These are phyloP conservation scores for Curvularia spicifera DNA, from an alignment of 2,329 filamentous ascomycete species.

Conservation along the genomic window DNA sequence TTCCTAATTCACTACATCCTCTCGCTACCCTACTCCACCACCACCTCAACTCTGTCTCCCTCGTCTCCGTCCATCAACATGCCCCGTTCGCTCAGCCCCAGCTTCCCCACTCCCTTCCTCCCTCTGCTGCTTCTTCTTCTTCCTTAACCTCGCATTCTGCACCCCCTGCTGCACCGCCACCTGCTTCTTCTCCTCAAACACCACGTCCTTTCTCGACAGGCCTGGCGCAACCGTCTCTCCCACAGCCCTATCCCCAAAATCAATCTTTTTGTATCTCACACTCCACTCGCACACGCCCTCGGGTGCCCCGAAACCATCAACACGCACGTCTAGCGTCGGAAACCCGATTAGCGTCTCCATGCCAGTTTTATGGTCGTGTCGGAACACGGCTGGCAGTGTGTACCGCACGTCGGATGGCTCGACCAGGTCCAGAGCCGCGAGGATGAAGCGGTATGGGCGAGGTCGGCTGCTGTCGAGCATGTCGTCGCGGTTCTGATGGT, in stretches of 20 bases:
- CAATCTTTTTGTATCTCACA: slow-evolving; percentile 38
- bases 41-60: too few relatives aligned
- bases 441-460: slow-evolving; percentile 19
- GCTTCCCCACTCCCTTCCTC: neutral
- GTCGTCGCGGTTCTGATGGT: slow-evolving; percentile 1
- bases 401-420: slow-evolving; percentile 30
- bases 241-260: slow-evolving; percentile 13
- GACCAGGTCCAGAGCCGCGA: slow-evolving; percentile 24
- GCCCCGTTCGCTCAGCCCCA: slow-evolving; percentile 8
- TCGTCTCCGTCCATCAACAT: slow-evolving; percentile 5
- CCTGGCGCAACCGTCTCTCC: slow-evolving; percentile 21
- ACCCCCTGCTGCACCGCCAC: neutral
- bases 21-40: too few relatives aligned
- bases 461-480: neutral
- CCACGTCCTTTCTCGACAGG: slow-evolving; percentile 8
- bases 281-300: slow-evolving; percentile 23
- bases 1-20: too few relatives aligned
- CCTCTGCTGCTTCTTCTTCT: neutral
- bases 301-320: slow-evolving; percentile 18
- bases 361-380: slow-evolving; percentile 19
- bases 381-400: slow-evolving; percentile 35
- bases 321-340: slow-evolving; percentile 32
- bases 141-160: neutral
- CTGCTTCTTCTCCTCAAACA: slow-evolving; percentile 13
- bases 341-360: slow-evolving; percentile 30